These are phyloP conservation scores for Leccinum broughii DNA, from an alignment of 768 basidiomycete genomes.

Conservation along the genomic window DNA sequence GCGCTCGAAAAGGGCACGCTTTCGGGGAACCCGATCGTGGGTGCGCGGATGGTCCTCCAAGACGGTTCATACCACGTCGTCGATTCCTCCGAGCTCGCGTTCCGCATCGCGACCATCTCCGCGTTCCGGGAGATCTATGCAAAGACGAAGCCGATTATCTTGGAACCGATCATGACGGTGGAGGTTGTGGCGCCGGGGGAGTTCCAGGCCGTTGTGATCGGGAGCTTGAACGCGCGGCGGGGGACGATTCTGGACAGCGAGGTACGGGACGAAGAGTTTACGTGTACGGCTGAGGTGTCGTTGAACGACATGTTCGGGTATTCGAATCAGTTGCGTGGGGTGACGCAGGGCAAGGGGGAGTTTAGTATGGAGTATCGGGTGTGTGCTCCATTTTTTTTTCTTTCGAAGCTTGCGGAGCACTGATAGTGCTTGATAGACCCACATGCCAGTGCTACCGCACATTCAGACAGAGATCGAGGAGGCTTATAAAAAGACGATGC, in stretches of 20 bases:
- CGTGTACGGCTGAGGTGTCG: slow-evolving; percentile 85
- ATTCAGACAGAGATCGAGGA: slow-evolving; percentile 84
- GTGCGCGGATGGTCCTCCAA: slow-evolving; percentile 82
- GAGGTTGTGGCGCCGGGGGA: slow-evolving; percentile 95
- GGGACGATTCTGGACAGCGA: slow-evolving; percentile 96
- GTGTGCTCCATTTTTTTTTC: slow-evolving; percentile 17
- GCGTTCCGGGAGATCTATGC: slow-evolving; percentile 91
- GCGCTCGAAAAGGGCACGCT: slow-evolving; percentile 81
- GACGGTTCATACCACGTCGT: slow-evolving; percentile 93
- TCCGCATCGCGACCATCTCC: no score
- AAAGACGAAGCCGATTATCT: slow-evolving; percentile 72
- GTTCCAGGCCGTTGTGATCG: slow-evolving; percentile 95
- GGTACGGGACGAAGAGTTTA: slow-evolving; percentile 96
- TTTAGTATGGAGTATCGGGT: slow-evolving; percentile 82
- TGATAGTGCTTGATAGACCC: slow-evolving; percentile 46
- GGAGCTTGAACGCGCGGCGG: slow-evolving; percentile 86
- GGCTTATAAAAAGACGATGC: slow-evolving; percentile 77
- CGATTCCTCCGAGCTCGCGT: slow-evolving; percentile 95
- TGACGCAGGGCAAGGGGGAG: slow-evolving; percentile 96
- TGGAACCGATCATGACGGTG: slow-evolving; percentile 99
- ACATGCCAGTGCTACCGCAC: slow-evolving; percentile 81
- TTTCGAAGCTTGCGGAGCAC: background rate
- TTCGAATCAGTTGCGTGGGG: slow-evolving; percentile 87
- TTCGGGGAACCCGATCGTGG: slow-evolving; percentile 84
- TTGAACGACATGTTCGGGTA: slow-evolving; percentile 99